These are phyloP conservation scores for Trametes elegans DNA, from an alignment of 768 basidiomycete genomes.

Conservation along the genomic window DNA sequence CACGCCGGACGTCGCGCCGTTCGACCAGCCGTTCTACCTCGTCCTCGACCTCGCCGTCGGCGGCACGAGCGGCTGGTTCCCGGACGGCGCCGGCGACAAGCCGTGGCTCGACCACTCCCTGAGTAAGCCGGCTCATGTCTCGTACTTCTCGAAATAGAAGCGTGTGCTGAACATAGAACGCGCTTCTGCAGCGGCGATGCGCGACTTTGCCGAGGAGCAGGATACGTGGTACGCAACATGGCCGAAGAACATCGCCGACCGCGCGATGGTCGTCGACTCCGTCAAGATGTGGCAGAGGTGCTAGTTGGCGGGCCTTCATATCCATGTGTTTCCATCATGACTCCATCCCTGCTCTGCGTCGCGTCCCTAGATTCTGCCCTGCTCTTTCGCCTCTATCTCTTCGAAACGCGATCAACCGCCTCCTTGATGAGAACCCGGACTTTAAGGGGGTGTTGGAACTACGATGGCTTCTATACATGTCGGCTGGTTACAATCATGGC, in stretches of 20 bases:
- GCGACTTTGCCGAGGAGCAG: conserved; percentile 57
- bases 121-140: conserved; percentile 27
- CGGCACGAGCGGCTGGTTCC: conserved; percentile 92
- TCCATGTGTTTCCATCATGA: background rate
- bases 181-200: conserved; percentile 57
- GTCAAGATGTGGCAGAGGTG: conserved; percentile 81
- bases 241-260: conserved; percentile 58
- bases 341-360: no score
- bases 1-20: conserved; percentile 69
- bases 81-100: conserved; percentile 71
- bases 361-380: no score
- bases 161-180: conserved; percentile 6
- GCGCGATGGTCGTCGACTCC: conserved; percentile 71
- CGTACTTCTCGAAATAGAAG: background rate
- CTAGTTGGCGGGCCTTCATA: conserved; percentile 29
- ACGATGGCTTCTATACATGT: no score
- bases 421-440: no score
- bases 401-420: no score
- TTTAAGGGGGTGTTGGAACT: no score
- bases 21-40: conserved; percentile 86
- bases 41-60: conserved; percentile 83
- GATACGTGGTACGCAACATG: conserved; percentile 73
- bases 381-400: no score
- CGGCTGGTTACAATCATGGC: no score
- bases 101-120: conserved; percentile 76